Percentiles rank a stretch among this genome's conserved stretches.
Evolutionary conservation across 2,329 filamentous ascomycete genomes (phyloP).

Genomic region (Paraphaeosphaeria sporulosa): DNA sequence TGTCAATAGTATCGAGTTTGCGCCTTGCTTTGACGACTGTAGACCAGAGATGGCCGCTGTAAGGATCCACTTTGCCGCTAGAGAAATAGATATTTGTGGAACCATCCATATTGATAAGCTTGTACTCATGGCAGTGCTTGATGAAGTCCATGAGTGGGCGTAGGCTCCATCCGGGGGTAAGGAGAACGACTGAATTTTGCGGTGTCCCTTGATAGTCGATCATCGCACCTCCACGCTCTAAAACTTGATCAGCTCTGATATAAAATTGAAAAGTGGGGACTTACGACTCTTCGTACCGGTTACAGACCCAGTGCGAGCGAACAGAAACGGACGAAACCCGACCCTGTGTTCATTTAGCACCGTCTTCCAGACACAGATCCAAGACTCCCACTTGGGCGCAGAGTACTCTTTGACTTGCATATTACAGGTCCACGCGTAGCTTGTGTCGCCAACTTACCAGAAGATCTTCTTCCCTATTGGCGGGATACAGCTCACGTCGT

Average conservation of each 20-base stretch:
- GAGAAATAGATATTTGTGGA: constrained; percentile 37
- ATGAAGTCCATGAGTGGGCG: constrained; percentile 33
- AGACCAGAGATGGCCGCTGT: constrained; percentile 27
- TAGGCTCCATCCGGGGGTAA: constrained; percentile 39
- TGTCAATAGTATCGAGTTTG: constrained; percentile 41
- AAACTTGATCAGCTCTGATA: not conserved
- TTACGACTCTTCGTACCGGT: not conserved
- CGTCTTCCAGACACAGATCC: not conserved
- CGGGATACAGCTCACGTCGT: constrained; percentile 25
- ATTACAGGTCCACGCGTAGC: not conserved
- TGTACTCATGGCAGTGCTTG: constrained; percentile 32
- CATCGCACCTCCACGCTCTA: not conserved
- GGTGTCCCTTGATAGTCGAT: constrained; percentile 15
- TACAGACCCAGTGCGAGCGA: constrained; percentile 26
- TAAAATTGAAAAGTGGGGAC: not conserved
- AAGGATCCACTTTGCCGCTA: constrained; percentile 9
- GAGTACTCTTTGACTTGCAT: not conserved
- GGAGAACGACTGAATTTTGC: constrained; percentile 29
- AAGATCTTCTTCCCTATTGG: constrained; percentile 33
- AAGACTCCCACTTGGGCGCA: not conserved
- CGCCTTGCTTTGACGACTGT: constrained; percentile 35
- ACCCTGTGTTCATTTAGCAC: constrained; percentile 21
- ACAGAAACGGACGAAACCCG: constrained; percentile 38
- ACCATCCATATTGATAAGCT: constrained; percentile 28
- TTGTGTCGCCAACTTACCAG: constrained; percentile 23